A percentile compares a stretch with the other conserved stretches of the same genome.
These are phyloP conservation scores for Saccharomycopsis sp. DNA, from an alignment of 805 yeast species.

Conservation along the genomic window DNA sequence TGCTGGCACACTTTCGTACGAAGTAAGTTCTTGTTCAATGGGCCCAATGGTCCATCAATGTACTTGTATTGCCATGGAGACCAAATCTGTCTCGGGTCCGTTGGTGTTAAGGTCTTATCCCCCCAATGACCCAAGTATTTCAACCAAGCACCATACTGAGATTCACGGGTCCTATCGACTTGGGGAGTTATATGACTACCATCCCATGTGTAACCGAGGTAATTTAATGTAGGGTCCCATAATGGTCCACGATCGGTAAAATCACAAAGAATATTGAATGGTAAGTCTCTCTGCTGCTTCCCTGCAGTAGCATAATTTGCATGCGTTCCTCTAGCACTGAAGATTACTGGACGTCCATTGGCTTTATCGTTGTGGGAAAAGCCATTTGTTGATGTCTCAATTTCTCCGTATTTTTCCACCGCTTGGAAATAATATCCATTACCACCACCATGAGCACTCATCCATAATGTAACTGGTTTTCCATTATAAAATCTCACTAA, in stretches of 20 bases:
- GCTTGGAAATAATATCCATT: constrained; percentile 77
- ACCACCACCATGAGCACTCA: constrained; percentile 98
- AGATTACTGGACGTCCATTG: constrained; percentile 62
- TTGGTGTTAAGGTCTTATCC: constrained; percentile 55
- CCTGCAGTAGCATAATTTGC: constrained; percentile 97
- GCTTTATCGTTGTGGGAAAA: no score
- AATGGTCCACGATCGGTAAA: constrained; percentile 92
- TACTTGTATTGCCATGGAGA: constrained; percentile 85
- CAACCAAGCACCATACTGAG: constrained; percentile 67
- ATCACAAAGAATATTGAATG: constrained; percentile 84
- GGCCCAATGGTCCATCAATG: constrained; percentile 92
- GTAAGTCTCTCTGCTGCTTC: constrained; percentile 91
- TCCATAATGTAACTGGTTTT: constrained; percentile 79
- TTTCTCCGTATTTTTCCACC: constrained; percentile 52
- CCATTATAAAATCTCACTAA: constrained; percentile 79
- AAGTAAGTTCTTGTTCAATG: constrained; percentile 66
- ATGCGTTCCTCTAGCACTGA: constrained; percentile 93
- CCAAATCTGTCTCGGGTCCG: constrained; percentile 78
- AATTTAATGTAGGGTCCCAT: constrained; percentile 89
- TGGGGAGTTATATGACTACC: constrained; percentile 45
- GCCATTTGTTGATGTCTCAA: constrained; percentile 20
- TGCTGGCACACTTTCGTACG: constrained; percentile 74
- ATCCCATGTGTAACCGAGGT: constrained; percentile 72
- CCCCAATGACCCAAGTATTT: constrained; percentile 85
- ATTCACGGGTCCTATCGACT: constrained; percentile 37